Evolutionary conservation across 305 asterid genomes (phyloP).

Genomic region (Fraxinus dipetala): DNA sequence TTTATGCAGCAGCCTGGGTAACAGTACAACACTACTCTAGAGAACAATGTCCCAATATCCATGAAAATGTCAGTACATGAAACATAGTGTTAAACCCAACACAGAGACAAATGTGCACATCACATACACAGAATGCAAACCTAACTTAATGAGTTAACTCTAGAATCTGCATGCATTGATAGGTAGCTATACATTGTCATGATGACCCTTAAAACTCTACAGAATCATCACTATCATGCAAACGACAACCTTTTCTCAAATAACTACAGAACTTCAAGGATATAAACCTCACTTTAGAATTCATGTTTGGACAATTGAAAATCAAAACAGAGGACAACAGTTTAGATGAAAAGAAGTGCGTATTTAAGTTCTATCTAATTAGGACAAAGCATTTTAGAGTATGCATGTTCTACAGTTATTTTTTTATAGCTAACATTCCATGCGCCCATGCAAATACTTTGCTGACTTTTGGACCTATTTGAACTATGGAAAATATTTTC

Average conservation of each 20-base stretch:
- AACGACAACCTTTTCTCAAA: background rate
- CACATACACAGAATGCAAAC: background rate
- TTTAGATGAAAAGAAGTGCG: background rate
- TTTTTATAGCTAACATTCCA: background rate
- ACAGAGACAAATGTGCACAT: background rate
- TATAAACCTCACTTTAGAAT: background rate
- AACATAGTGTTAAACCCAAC: background rate
- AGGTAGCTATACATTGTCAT: background rate
- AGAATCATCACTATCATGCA: background rate
- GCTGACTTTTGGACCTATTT: background rate
- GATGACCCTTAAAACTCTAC: background rate
- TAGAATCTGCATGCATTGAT: background rate
- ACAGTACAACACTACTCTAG: background rate
- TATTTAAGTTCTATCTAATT: background rate
- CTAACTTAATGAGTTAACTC: background rate
- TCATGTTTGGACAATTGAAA: background rate
- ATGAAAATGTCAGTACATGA: background rate
- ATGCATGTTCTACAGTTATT: background rate
- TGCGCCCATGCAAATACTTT: background rate
- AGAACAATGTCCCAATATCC: background rate
- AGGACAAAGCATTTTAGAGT: background rate
- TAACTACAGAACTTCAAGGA: background rate
- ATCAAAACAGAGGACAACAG: background rate
- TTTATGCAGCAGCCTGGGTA: conserved; percentile 9
- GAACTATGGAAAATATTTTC: background rate